Evolutionary conservation across 768 basidiomycete species (phyloP).

Genomic region (Termitomyces sp.): DNA sequence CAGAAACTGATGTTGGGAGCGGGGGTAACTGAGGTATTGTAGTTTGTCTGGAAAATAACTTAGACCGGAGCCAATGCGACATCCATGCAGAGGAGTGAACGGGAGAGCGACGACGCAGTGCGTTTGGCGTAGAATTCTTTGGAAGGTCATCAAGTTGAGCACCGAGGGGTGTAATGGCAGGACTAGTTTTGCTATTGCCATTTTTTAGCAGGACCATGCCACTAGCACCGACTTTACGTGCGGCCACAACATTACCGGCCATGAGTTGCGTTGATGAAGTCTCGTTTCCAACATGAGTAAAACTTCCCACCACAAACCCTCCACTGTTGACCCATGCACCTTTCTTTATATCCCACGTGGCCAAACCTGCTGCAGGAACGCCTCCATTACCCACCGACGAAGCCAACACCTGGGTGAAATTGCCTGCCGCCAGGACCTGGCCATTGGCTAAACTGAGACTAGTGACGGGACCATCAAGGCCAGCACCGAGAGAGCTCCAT

Average conservation of each 20-base stretch:
- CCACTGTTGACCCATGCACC: constrained; percentile 70
- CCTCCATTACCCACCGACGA: constrained; percentile 29
- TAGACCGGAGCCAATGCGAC: constrained; percentile 38
- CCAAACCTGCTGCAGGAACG: constrained; percentile 56
- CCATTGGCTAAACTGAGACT: constrained; percentile 47
- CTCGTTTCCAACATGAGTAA: constrained; percentile 67
- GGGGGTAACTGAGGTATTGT: constrained; percentile 35
- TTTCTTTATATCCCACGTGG: constrained; percentile 62
- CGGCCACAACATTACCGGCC: constrained; percentile 60
- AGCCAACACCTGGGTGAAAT: constrained; percentile 54
- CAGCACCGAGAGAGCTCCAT: constrained; percentile 70
- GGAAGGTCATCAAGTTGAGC: constrained; percentile 46
- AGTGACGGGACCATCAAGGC: constrained; percentile 74
- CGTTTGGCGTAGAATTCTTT: constrained; percentile 22
- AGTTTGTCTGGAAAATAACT: constrained; percentile 52
- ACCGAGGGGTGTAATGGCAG: constrained; percentile 58
- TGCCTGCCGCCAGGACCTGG: constrained; percentile 67
- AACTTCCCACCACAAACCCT: constrained; percentile 67
- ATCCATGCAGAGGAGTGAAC: constrained; percentile 41
- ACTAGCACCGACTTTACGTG: constrained; percentile 64
- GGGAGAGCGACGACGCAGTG: constrained; percentile 35
- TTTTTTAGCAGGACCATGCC: constrained; percentile 81
- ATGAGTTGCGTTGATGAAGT: constrained; percentile 60
- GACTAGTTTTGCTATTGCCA: constrained; percentile 44
- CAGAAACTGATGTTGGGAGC: constrained; percentile 52